These are phyloP conservation scores for Meyerozyma guilliermondii DNA, from an alignment of 1,139 yeast genomes.

Conservation along the genomic window DNA sequence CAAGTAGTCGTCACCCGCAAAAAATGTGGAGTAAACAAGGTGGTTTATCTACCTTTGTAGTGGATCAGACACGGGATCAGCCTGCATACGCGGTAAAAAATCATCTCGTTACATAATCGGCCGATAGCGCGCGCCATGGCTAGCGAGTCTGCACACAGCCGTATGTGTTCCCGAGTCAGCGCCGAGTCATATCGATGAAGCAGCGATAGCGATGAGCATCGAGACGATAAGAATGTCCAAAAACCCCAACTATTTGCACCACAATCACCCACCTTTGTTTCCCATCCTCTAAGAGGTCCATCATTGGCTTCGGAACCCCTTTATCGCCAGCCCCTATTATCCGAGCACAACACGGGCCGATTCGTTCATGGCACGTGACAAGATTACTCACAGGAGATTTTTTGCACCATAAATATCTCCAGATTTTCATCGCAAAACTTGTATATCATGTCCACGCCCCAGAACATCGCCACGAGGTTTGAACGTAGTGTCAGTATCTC, in stretches of 20 bases:
- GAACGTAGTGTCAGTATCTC: slow-evolving; percentile 50
- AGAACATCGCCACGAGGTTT: slow-evolving; percentile 60
- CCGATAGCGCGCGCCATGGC: not conserved
- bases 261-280: no score
- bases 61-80: not conserved
- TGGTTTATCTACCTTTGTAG: not conserved
- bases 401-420: not conserved
- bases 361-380: slow-evolving; percentile 1
- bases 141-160: not conserved
- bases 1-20: not conserved
- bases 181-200: slow-evolving; percentile 1
- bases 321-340: not conserved
- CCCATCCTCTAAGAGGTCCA: not conserved
- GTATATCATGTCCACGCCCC: slow-evolving; percentile 55
- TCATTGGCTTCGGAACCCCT: not conserved
- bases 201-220: not conserved
- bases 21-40: not conserved
- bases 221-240: not conserved
- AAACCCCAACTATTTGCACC: no score
- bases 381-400: not conserved
- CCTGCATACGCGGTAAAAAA: not conserved
- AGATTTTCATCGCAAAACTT: not conserved
- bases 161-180: not conserved
- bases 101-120: not conserved
- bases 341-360: not conserved